Conservation (phyloP, 768 basidiomycete genomes). For the Kwoniella heveanensis region DNA sequence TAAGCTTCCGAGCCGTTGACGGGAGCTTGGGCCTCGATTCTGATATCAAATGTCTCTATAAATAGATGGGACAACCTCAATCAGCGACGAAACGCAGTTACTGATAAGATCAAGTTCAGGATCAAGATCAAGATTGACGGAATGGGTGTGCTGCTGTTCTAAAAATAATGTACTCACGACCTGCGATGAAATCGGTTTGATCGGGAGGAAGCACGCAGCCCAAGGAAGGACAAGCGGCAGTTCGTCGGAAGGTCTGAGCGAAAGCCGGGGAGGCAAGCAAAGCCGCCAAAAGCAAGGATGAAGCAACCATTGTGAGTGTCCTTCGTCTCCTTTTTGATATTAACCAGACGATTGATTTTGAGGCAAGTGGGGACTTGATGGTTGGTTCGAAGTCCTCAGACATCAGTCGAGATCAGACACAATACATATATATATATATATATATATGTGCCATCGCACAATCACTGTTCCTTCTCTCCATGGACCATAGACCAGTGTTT, state of each 20-base stretch:
- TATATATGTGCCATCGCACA: neutral
- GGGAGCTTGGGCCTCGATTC: conserved; percentile 56
- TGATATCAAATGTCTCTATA: conserved; percentile 36
- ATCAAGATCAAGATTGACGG: too few relatives aligned
- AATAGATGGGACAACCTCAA: neutral
- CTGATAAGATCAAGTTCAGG: neutral
- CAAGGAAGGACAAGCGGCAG: conserved; percentile 52
- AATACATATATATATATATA: too few relatives aligned
- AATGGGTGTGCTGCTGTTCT: neutral
- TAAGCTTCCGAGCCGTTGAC: conserved; percentile 56
- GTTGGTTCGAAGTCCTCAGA: conserved; percentile 10
- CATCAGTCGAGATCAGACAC: neutral
- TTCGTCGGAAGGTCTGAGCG: conserved; percentile 48
- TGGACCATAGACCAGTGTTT: too few relatives aligned
- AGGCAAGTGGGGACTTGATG: conserved; percentile 18
- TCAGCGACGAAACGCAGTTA: neutral
- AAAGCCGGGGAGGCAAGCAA: conserved; percentile 26
- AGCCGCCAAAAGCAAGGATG: conserved; percentile 15
- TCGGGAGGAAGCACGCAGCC: conserved; percentile 54
- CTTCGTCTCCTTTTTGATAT: neutral
- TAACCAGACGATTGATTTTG: neutral
- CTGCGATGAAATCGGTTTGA: conserved; percentile 50
- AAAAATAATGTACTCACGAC: conserved; percentile 33
- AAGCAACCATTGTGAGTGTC: conserved; percentile 14
- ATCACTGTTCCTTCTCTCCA: too few relatives aligned